These are phyloP conservation scores for Ophiocytium majus DNA, from an alignment of 352 stramenopile genomes.

Conservation along the genomic window DNA sequence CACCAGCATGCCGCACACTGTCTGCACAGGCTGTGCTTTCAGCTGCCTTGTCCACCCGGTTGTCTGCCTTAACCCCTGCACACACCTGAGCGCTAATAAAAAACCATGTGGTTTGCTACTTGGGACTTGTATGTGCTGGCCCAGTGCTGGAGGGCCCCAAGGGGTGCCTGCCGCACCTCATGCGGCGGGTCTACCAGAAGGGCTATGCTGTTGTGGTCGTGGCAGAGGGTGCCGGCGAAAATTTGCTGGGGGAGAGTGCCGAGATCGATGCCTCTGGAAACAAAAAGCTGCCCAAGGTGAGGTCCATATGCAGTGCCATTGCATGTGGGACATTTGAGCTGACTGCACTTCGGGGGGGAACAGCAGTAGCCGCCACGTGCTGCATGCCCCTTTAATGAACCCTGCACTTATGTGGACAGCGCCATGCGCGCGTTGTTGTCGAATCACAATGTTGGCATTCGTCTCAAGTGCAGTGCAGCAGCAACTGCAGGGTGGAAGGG, in stretches of 20 bases:
- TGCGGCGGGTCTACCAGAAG: conserved; percentile 66
- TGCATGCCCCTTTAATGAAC: background rate
- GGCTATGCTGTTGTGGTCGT: conserved; percentile 94
- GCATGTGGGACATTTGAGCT: background rate
- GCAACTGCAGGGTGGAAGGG: background rate
- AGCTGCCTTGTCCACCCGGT: too few relatives aligned
- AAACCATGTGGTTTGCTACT: too few relatives aligned
- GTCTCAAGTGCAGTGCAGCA: background rate
- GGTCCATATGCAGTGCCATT: background rate
- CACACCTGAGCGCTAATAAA: too few relatives aligned
- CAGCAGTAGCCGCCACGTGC: too few relatives aligned
- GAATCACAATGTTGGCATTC: background rate
- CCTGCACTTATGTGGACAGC: conserved; percentile 80
- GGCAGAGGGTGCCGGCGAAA: conserved; percentile 90
- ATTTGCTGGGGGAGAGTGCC: conserved; percentile 82
- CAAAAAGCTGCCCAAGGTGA: conserved; percentile 81
- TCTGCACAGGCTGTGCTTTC: too few relatives aligned
- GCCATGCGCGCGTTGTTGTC: conserved; percentile 89
- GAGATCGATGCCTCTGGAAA: conserved; percentile 85
- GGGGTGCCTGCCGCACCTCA: conserved; percentile 56
- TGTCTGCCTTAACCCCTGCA: too few relatives aligned
- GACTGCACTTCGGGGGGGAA: too few relatives aligned
- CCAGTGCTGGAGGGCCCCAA: conserved; percentile 75
- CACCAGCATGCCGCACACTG: too few relatives aligned
- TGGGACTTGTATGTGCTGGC: too few relatives aligned